Percentiles rank a stretch among this genome's conserved stretches.
Conservation (phyloP, 768 basidiomycete genomes). For the Fistulinella prunicolor region DNA sequence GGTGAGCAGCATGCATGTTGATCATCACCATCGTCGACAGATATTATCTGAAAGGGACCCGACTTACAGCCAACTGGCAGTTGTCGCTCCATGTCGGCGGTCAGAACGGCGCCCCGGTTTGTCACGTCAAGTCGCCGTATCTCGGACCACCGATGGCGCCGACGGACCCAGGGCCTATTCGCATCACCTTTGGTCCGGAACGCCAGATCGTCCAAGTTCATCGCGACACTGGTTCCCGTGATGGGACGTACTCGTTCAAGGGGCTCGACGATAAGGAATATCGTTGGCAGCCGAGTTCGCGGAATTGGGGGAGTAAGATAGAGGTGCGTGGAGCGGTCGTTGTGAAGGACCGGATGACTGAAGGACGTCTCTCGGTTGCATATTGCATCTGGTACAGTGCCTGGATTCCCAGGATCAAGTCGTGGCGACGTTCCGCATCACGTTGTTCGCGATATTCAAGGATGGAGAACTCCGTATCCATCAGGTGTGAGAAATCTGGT, state of each 20-base stretch:
- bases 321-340: conserved; percentile 16
- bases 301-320: conserved; percentile 14
- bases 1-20: not conserved
- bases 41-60: conserved; percentile 24
- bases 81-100: conserved; percentile 20
- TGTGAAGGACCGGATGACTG: no score
- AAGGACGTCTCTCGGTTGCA: no score
- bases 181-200: conserved; percentile 16
- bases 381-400: no score
- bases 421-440: conserved; percentile 32
- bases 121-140: conserved; percentile 29
- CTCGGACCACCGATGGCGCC: conserved; percentile 20
- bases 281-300: conserved; percentile 21
- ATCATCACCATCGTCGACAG: conserved; percentile 6
- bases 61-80: conserved; percentile 19
- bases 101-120: conserved; percentile 18
- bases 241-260: conserved; percentile 18
- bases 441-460: conserved; percentile 28
- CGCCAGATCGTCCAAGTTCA: conserved; percentile 8
- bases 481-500: conserved; percentile 19
- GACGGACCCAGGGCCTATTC: conserved; percentile 17
- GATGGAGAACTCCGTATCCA: conserved; percentile 31
- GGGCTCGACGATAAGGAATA: conserved; percentile 24
- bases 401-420: conserved; percentile 18
- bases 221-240: conserved; percentile 1